Evolutionary conservation across 345 rosid species (phyloP), one percentile per base, ranked within the genome.

Genomic region (Erodium maritimum): DNA sequence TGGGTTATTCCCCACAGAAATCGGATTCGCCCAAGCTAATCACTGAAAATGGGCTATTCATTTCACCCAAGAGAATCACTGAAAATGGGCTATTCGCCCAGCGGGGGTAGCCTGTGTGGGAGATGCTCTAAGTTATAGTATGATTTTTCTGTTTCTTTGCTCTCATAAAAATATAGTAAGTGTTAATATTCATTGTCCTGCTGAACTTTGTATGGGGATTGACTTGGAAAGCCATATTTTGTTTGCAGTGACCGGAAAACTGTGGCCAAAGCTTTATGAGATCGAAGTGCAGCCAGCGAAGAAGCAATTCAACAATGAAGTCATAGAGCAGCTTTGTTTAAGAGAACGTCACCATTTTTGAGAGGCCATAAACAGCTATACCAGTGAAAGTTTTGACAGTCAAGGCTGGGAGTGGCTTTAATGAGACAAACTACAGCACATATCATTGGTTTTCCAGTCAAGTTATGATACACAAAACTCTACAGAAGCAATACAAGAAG

Each of bases 221-320:
- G 24, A 50, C 24, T 55, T n/a, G 37, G 9, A 11, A 29, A 23
- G 33, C 23, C 23, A 25, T 14, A 50, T 22, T 56, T 51, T 57
- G 48, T 55, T 56, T 74, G 68, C 79, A 88, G 98, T 91, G 69
- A 91, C 96, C 0, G 96, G 98, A 60, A 91, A 86, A 67, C 63
- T 72, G 0, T 86, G 95, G 96, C 96, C 95, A 5, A 86, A 81
- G 77, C 83, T 91, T 25, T 91, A 81, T 63, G 80, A 91, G 71
- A 85, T 91, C 75, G 71, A 72, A 73, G 63, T 89, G 66, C 85
- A 61, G 52, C 86, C 79, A 0, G 21, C 67, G 21, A 60, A 65
- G 69, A 70, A 60, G 34, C 69, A 50, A 17, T 29, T 65, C 0
- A 60, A 62, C 21, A 19, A 24, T 21, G 65, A 60, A 62, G 54